phyloP scores from a whole-genome alignment of 2,329 filamentous ascomycete species.

The Pseudogymnoascus sp. region DNA sequence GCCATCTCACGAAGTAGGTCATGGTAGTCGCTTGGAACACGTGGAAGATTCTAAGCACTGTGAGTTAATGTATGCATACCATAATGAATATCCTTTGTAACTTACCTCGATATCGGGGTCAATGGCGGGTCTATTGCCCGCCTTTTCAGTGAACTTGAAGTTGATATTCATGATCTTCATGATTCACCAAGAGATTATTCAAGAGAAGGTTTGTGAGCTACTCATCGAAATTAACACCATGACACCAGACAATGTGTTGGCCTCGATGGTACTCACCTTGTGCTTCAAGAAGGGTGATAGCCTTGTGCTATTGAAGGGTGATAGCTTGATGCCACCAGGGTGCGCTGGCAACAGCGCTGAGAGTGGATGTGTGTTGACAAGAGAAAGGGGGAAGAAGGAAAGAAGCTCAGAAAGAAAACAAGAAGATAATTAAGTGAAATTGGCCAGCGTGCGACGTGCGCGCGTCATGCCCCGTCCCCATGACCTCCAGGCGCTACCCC shows the following conservation, averaged over 20 bases:
- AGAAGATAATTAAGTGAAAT: conserved; percentile 3
- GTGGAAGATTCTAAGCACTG: not conserved
- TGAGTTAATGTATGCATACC: not conserved
- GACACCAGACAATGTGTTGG: not conserved
- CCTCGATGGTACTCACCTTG: not conserved
- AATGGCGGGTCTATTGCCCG: not conserved
- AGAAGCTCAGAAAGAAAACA: not conserved
- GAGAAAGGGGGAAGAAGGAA: not conserved
- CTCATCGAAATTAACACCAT: not conserved
- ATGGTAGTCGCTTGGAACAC: not conserved
- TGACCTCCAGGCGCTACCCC: not conserved
- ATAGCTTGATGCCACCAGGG: not conserved
- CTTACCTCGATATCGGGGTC: not conserved
- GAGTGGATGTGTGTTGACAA: not conserved
- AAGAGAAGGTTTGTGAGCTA: not conserved
- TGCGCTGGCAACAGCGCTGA: not conserved
- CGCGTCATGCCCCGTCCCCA: conserved; percentile 5
- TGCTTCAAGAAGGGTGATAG: not conserved
- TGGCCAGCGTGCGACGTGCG: not conserved
- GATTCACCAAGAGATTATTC: not conserved
- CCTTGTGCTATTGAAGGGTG: not conserved
- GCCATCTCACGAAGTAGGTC: not conserved
- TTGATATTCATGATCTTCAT: not conserved
- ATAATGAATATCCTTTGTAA: not conserved
- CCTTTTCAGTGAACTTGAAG: not conserved